phyloP scores from a whole-genome alignment of 2,329 filamentous ascomycete species.

The Mycosphaerella sp. region DNA sequence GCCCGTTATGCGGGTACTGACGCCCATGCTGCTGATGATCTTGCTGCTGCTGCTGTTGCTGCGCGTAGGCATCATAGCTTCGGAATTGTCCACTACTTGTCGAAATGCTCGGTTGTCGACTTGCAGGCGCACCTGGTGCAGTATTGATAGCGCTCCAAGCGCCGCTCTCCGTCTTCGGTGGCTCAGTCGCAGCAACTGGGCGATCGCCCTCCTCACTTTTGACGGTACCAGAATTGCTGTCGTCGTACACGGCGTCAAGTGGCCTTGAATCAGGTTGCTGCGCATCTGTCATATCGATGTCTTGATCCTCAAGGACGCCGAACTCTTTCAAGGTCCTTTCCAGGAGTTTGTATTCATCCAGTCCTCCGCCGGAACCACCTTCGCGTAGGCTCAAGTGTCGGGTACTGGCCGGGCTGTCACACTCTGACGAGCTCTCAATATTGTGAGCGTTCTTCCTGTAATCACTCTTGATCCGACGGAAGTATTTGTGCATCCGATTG shows the following conservation, averaged over 20 bases:
- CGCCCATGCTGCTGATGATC: background rate
- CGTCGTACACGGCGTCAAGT: constrained; percentile 28
- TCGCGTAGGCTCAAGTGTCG: constrained; percentile 30
- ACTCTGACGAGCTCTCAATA: constrained; percentile 30
- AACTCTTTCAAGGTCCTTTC: constrained; percentile 36
- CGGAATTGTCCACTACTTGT: constrained; percentile 26
- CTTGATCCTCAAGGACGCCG: constrained; percentile 34
- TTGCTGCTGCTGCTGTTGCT: constrained; percentile 14
- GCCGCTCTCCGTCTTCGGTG: constrained; percentile 28
- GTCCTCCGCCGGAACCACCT: constrained; percentile 43
- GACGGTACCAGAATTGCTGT: constrained; percentile 28
- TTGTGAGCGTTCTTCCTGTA: constrained; percentile 36
- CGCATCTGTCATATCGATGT: constrained; percentile 35
- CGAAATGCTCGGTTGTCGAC: constrained; percentile 22
- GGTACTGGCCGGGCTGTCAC: constrained; percentile 27
- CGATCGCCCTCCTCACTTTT: constrained; percentile 33
- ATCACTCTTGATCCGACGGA: constrained; percentile 47
- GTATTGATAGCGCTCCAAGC: constrained; percentile 39
- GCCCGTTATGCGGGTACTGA: background rate
- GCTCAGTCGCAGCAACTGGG: constrained; percentile 18
- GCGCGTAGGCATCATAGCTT: constrained; percentile 28
- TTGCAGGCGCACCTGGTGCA: constrained; percentile 24
- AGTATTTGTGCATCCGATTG: constrained; percentile 50
- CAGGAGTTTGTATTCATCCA: constrained; percentile 50
- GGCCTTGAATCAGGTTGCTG: constrained; percentile 18